Percentiles rank a stretch among this genome's conserved stretches.
Conservation (phyloP, 495 filamentous ascomycete genomes). For the Penicillium ochrochloron region DNA sequence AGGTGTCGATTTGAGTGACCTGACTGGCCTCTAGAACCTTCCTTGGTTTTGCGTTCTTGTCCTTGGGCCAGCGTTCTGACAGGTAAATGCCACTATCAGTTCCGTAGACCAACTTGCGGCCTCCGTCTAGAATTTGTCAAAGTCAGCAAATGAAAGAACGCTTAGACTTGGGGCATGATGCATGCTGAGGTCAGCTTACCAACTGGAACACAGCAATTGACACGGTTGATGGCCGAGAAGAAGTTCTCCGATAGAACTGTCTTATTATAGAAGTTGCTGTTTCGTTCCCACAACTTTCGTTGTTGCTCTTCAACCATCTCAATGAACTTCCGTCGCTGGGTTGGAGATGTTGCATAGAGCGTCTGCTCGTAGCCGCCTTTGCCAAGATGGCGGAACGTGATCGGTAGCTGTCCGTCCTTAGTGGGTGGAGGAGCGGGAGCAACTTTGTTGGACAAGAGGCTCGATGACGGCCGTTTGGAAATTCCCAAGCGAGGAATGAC, state of each 20-base stretch:
- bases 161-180: not conserved
- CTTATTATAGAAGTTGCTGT: constrained; percentile 91
- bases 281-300: constrained; percentile 75
- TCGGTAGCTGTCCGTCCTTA: constrained; percentile 80
- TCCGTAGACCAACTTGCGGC: constrained; percentile 89
- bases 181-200: constrained; percentile 54
- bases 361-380: constrained; percentile 93
- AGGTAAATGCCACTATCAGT: constrained; percentile 94
- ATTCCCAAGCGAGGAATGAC: constrained; percentile 82
- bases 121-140: constrained; percentile 67
- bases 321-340: constrained; percentile 89
- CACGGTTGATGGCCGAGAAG: constrained; percentile 78
- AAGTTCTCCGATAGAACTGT: constrained; percentile 82
- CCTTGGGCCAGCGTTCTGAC: constrained; percentile 86
- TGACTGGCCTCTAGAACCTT: constrained; percentile 83
- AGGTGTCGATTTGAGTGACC: constrained; percentile 93
- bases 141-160: constrained; percentile 36
- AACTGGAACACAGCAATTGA: constrained; percentile 91
- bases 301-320: constrained; percentile 93
- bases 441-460: constrained; percentile 76
- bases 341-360: constrained; percentile 81
- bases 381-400: constrained; percentile 98
- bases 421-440: constrained; percentile 53
- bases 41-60: constrained; percentile 72
- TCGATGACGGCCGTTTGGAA: constrained; percentile 84